Evolutionary conservation across 2,329 filamentous ascomycete genomes (phyloP), one percentile per base, ranked within the genome.

Genomic region (Capronia coronata): DNA sequence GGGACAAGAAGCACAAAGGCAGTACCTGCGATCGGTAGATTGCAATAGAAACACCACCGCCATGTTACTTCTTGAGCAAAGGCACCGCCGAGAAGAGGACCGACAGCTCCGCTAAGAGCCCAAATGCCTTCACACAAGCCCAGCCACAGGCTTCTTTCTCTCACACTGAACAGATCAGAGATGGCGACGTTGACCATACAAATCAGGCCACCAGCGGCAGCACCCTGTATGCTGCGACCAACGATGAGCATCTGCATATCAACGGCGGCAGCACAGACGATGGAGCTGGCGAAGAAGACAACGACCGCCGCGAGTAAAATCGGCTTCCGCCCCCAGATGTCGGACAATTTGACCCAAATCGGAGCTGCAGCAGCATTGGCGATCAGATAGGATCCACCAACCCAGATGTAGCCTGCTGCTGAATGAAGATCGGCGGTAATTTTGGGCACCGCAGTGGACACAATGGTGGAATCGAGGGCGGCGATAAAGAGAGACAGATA

Each of bases 351-450:
- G 2, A 82, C 83, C 85, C 85, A 89, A n/a, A 84, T 76, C 0
- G 84, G 83, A 0, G 77, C 79, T 1, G 75, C 75, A 0, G 84
- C 81, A 0, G 84, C 81, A 60, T 80, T 80, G 13, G 81, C 82
- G 9, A 90, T 76, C 2, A 88, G 71, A 64, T 85, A 90, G 0
- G 85, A 79, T 22, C 77, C 81, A 1, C 85, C 86, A 52, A 91
- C 84, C 87, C 86, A 90, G 11, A 82, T 80, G 66, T 88, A 90
- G 19, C 84, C 85, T 13, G 77, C 71, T 2, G 79, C 79, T 4
- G 84, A 85, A 38, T 80, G 62, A 53, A 90, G 78, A 68, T 60
- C 54, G 30, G 55, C 51, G 5, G 56, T 52, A 16, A 67, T 64
- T 44, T 59, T 65, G 7, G 64, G 64, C 2, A 65, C 54, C n/a